Base-by-base conservation (phyloP, 352 stramenopile species). In the Pythium pyrilobum region DNA sequence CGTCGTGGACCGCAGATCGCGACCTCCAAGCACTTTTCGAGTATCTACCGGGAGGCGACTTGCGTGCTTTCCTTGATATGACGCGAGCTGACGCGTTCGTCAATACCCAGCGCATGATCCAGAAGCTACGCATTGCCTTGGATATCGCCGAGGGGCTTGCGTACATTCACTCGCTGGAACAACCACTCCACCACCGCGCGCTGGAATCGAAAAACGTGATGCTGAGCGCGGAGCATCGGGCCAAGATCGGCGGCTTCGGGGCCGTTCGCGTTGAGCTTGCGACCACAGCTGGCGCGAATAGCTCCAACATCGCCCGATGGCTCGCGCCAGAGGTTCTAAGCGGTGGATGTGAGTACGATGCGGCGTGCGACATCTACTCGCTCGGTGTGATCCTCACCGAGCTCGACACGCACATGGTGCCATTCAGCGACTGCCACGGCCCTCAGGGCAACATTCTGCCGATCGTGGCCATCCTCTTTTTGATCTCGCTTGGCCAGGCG, bases 61-160 rank as follows among this genome's bases (percentile, higher is more conserved):
- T 72, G 15, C 60, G 59, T 6, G 31, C 47, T 5, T 66, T 60
- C 12, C 42, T 72, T 8, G 31, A 54, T 29, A 18, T 15, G 15
- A 64, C 50, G 16, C 16, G 18, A 18, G 13, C 36, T 0, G 50
- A 55, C 12, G 46, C 34, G 5, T 21, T 43, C 20, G n/a, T 16
- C 8, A 41, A 37, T 23, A 40, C 37, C 1, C 33, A 60, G 0
- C 58, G 65, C 20, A 41, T 45, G 32, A 42, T 51, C 24, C 37
- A 66, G 23, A 72, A 72, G 38, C 33, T 69, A 9, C 46, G 47
- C 25, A 67, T 67, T 18, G 56, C 52, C 8, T 27, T 69, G 7
- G 65, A 72, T 29, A 59, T 72, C 15, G 51, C 60, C 16, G 52
- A 72, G 20, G 65, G 38, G n/a, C 48, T 72, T 3, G 48, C 63